Conservation (phyloP, 2,329 filamentous ascomycete species). For the Penicillium capsulatum region DNA sequence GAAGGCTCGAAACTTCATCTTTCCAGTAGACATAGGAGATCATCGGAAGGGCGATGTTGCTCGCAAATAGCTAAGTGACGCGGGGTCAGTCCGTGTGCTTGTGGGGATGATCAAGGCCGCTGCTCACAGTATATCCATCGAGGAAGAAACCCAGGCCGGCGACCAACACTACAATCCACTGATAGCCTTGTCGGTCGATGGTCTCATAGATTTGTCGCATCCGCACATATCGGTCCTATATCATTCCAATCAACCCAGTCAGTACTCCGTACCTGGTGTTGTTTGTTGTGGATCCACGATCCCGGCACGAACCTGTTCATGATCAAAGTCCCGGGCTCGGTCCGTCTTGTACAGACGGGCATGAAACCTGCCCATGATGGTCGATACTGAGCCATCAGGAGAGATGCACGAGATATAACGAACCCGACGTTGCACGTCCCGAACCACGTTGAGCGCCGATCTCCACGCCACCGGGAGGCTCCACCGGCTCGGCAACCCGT, state of each 20-base stretch:
- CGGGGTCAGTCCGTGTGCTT: not conserved
- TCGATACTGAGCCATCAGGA: not conserved
- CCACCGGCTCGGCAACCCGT: too few species aligned
- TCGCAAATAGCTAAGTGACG: constrained; percentile 47
- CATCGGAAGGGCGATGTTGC: constrained; percentile 50
- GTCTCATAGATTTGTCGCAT: constrained; percentile 45
- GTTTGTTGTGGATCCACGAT: too few species aligned
- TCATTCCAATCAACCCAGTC: not conserved
- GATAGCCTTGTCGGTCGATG: constrained; percentile 42
- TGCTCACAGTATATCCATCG: constrained; percentile 42
- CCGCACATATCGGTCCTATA: constrained; percentile 40
- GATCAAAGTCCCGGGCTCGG: constrained; percentile 43
- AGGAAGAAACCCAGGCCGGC: constrained; percentile 50
- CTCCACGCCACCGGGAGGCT: not conserved
- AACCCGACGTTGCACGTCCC: not conserved
- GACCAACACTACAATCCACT: constrained; percentile 45
- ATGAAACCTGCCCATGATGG: constrained; percentile 33
- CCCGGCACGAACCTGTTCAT: constrained; percentile 39
- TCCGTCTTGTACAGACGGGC: constrained; percentile 42
- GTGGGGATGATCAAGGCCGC: not conserved
- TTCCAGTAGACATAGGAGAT: constrained; percentile 48
- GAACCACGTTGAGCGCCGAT: not conserved
- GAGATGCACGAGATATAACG: not conserved
- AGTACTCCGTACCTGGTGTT: too few species aligned
- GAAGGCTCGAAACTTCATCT: constrained; percentile 32